Evolutionary conservation across 768 basidiomycete species (phyloP).

Genomic region (Calocybe cyanea): DNA sequence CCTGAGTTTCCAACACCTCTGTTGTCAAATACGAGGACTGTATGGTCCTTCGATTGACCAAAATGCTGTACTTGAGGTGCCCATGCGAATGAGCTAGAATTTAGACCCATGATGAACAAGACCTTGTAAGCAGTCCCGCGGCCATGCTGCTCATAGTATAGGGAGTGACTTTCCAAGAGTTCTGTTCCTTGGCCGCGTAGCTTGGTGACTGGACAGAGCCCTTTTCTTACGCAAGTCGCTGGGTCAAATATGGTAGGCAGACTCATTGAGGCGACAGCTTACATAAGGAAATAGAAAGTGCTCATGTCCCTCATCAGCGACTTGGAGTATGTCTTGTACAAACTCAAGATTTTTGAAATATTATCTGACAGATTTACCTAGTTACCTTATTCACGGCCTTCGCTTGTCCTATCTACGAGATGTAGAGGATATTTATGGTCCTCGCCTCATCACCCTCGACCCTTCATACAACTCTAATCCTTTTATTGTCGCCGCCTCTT

Average conservation of each 20-base stretch:
- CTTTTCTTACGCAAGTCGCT: slow-evolving; percentile 59
- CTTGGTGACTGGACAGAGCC: slow-evolving; percentile 70
- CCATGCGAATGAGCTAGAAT: slow-evolving; percentile 64
- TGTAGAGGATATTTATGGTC: slow-evolving; percentile 82
- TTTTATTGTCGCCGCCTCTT: slow-evolving; percentile 74
- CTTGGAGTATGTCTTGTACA: slow-evolving; percentile 41
- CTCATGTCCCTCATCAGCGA: slow-evolving; percentile 70
- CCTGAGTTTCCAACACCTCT: slow-evolving; percentile 78
- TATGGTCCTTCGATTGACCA: slow-evolving; percentile 46
- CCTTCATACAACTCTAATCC: slow-evolving; percentile 77
- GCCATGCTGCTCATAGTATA: slow-evolving; percentile 82
- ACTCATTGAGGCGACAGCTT: not conserved
- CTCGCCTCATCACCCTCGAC: slow-evolving; percentile 76
- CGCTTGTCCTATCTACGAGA: slow-evolving; percentile 86
- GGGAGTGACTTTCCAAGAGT: slow-evolving; percentile 60
- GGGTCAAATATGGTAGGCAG: slow-evolving; percentile 54
- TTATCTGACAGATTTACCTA: slow-evolving; percentile 17
- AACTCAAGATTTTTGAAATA: not conserved
- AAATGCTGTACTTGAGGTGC: slow-evolving; percentile 62
- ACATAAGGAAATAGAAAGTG: too few relatives aligned
- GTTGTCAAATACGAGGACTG: slow-evolving; percentile 77
- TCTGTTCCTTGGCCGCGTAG: slow-evolving; percentile 42
- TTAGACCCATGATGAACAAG: slow-evolving; percentile 78
- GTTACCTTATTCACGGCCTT: slow-evolving; percentile 78
- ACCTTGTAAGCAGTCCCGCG: slow-evolving; percentile 54